phyloP scores from a whole-genome alignment of 805 yeast species.

The Barnettozyma populi region DNA sequence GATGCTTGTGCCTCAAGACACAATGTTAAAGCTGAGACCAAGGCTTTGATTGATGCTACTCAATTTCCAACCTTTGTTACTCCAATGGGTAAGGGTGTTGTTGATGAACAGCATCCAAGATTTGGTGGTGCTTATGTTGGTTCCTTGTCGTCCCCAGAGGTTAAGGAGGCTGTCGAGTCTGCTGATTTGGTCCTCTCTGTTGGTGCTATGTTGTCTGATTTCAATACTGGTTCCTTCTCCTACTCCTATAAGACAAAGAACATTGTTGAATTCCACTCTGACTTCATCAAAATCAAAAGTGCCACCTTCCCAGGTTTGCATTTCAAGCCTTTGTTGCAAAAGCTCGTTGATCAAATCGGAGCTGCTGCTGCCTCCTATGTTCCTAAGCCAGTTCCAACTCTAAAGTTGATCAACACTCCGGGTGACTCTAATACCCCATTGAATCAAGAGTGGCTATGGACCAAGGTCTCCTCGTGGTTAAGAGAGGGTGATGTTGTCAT shows the following conservation, averaged over 20 bases:
- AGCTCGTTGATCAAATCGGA: conserved; percentile 34
- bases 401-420: conserved; percentile 42
- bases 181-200: conserved; percentile 73
- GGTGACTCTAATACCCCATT: conserved; percentile 40
- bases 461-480: conserved; percentile 55
- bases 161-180: conserved; percentile 63
- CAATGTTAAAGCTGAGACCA: conserved; percentile 58
- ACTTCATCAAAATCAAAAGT: conserved; percentile 61
- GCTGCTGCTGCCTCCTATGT: conserved; percentile 37
- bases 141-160: conserved; percentile 67
- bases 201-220: conserved; percentile 82
- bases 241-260: conserved; percentile 70
- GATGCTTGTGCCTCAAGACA: conserved; percentile 89
- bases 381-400: conserved; percentile 52
- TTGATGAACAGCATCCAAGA: conserved; percentile 66
- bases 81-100: conserved; percentile 84
- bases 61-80: conserved; percentile 81
- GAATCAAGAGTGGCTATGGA: conserved; percentile 68
- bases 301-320: conserved; percentile 70
- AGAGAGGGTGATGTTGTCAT: conserved; percentile 61
- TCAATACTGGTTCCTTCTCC: conserved; percentile 85
- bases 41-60: conserved; percentile 55
- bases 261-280: conserved; percentile 75
- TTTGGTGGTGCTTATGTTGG: conserved; percentile 88
- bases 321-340: conserved; percentile 53